phyloP scores from a whole-genome alignment of 2,329 filamentous ascomycete genomes.

The Pseudocercospora pini-densiflorae region DNA sequence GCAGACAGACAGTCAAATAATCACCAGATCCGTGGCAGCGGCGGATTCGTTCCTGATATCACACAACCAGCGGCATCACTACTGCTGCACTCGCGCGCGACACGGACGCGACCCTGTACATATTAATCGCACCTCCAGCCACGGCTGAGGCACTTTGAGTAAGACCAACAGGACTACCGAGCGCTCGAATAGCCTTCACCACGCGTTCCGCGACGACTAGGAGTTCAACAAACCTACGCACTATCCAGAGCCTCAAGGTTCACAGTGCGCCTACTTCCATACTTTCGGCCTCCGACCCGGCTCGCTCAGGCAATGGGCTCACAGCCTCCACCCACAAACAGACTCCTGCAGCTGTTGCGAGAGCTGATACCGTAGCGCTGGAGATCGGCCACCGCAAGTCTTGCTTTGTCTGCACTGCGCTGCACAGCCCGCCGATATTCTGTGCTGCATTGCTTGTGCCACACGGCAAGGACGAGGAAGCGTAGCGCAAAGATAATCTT shows the following conservation, averaged over 20 bases:
- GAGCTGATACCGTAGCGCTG: background rate
- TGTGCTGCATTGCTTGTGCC: background rate
- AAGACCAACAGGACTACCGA: background rate
- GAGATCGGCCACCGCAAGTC: background rate
- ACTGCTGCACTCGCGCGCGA: background rate
- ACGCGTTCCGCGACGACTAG: background rate
- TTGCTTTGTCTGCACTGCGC: conserved; percentile 1
- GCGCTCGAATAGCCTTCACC: background rate
- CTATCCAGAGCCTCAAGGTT: conserved; percentile 3
- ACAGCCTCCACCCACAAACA: background rate
- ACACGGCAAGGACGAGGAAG: background rate
- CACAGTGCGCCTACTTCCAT: background rate
- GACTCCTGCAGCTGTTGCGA: background rate
- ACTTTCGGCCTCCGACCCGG: background rate
- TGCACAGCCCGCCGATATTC: background rate
- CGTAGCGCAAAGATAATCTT: background rate
- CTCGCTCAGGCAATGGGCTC: background rate
- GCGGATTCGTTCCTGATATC: conserved; percentile 2
- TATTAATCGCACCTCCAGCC: background rate
- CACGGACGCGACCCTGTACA: background rate
- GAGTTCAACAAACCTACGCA: background rate
- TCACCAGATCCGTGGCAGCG: background rate
- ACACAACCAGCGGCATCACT: background rate
- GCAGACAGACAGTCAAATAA: background rate
- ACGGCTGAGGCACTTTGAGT: background rate